phyloP scores from a whole-genome alignment of 345 rosid genomes.

The Microthlaspi erraticum region DNA sequence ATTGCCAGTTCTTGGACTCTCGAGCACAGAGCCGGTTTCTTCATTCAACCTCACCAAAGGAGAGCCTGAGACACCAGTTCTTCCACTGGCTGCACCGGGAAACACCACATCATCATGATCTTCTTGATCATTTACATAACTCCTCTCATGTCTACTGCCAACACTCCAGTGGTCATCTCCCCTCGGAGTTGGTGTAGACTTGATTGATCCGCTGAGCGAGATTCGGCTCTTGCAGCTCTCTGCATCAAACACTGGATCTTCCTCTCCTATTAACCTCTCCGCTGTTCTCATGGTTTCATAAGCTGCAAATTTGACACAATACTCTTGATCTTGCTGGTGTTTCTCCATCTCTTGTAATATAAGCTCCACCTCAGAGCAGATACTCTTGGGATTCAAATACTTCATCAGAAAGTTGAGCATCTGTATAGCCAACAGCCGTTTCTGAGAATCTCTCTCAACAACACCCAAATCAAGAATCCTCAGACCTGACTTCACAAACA shows the following conservation, averaged over 20 bases:
- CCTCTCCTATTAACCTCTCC: slow-evolving; percentile 57
- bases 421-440: slow-evolving; percentile 79
- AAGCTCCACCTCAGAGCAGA: slow-evolving; percentile 68
- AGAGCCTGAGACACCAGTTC: slow-evolving; percentile 51
- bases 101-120: slow-evolving; percentile 78
- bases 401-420: slow-evolving; percentile 96
- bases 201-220: slow-evolving; percentile 47
- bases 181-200: slow-evolving; percentile 49
- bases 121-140: slow-evolving; percentile 68
- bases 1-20: slow-evolving; percentile 55
- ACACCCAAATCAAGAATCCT: slow-evolving; percentile 61
- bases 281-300: slow-evolving; percentile 85
- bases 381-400: slow-evolving; percentile 79
- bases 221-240: slow-evolving; percentile 23
- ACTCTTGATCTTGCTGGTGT: slow-evolving; percentile 79
- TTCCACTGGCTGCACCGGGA: slow-evolving; percentile 55
- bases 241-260: slow-evolving; percentile 55
- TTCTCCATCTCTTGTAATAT: slow-evolving; percentile 80
- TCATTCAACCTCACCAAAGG: slow-evolving; percentile 47
- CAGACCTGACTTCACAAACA: slow-evolving; percentile 73
- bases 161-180: slow-evolving; percentile 67
- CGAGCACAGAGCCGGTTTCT: slow-evolving; percentile 55
- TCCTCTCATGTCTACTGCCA: slow-evolving; percentile 54
- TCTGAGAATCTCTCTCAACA: slow-evolving; percentile 72
- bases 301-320: slow-evolving; percentile 84